Evolutionary conservation across 768 basidiomycete species (phyloP), one percentile per base, ranked within the genome.

Genomic region (Sistotremastrum suecicum): DNA sequence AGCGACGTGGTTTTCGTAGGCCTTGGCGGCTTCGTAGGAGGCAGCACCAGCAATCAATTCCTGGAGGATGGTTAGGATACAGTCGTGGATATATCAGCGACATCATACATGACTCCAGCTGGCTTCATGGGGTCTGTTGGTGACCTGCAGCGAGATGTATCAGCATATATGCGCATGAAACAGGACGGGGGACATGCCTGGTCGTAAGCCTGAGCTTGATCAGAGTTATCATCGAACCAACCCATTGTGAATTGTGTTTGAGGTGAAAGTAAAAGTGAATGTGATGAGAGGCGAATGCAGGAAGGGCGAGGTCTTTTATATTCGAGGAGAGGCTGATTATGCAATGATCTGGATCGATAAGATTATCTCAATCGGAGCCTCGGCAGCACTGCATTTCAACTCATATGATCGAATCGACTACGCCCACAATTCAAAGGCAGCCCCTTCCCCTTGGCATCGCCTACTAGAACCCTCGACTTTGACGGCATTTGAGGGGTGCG

Each of bases 1-100:
- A 35, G 46, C 65, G 31, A 53, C 41, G 60, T 84, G 82, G 0
- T 74, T 51, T 51, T 83, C 68, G 55, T 73, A 83, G 1, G 74
- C 70, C 57, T 79, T 82, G 41, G 69, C 70, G 47, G 80, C 80
- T 68, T 76, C 78, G 60, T 69, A 83, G 31, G 76, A 60, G 5
- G 80, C 80, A 39, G 82, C 82, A 37, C 63, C 79, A 41, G 77
- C 76, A 50, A 84, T 68, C 38, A 83, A 57, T 61, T 84, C 75
- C 58, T 84, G 81, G 6, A 76, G 72, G 44, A 80, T 20, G 20
- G 2, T 20, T 20, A 20, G 20, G 20, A 20, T 20, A 20, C 20
- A 20, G 20, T 20, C 20, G 20, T 20, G 20, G 20, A 20, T 20
- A 20, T 20, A 20, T 20, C 20, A 20, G 20, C 2, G 1, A 1